Percentiles rank a stretch among this genome's conserved stretches.
Evolutionary conservation across 345 rosid genomes (phyloP).

Genomic region (Heritiera littoralis): DNA sequence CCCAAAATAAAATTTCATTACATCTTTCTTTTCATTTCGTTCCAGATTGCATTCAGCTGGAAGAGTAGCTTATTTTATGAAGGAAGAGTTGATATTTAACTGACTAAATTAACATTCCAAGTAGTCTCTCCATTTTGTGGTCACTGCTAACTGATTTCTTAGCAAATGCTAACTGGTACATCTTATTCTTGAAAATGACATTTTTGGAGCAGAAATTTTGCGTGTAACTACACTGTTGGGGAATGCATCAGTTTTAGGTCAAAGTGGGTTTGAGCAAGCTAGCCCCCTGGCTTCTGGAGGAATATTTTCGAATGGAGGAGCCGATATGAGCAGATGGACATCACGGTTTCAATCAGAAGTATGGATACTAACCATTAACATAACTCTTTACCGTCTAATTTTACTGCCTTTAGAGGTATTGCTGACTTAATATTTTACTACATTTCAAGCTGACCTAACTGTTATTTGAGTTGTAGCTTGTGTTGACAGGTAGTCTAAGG

Average conservation of each 20-base stretch:
- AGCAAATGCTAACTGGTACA: constrained; percentile 89
- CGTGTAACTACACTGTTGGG: constrained; percentile 97
- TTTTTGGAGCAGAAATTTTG: constrained; percentile 97
- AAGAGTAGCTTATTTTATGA: constrained; percentile 16
- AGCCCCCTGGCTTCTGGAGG: constrained; percentile 94
- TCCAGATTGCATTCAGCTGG: constrained; percentile 5
- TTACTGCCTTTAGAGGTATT: constrained; percentile 28
- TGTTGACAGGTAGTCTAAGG: constrained; percentile 46
- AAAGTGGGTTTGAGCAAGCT: constrained; percentile 94
- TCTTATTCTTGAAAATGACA: constrained; percentile 96
- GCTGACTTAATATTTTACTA: constrained; percentile 56
- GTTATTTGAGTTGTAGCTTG: constrained; percentile 44
- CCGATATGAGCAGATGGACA: constrained; percentile 84
- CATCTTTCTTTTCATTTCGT: not conserved
- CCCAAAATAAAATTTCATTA: not conserved
- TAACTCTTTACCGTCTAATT: constrained; percentile 50
- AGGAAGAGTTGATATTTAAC: constrained; percentile 38
- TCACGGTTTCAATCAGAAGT: constrained; percentile 98
- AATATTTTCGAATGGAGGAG: constrained; percentile 89
- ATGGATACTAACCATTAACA: constrained; percentile 98
- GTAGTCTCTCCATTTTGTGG: constrained; percentile 53
- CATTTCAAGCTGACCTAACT: constrained; percentile 51
- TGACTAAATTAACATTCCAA: constrained; percentile 55
- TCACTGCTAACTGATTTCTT: constrained; percentile 41
- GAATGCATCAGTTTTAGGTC: constrained; percentile 99